Percentiles rank a stretch among this genome's conserved stretches.
These are phyloP conservation scores for Penicillium verrucosum DNA, from an alignment of 2,329 filamentous ascomycete species.

Conservation along the genomic window DNA sequence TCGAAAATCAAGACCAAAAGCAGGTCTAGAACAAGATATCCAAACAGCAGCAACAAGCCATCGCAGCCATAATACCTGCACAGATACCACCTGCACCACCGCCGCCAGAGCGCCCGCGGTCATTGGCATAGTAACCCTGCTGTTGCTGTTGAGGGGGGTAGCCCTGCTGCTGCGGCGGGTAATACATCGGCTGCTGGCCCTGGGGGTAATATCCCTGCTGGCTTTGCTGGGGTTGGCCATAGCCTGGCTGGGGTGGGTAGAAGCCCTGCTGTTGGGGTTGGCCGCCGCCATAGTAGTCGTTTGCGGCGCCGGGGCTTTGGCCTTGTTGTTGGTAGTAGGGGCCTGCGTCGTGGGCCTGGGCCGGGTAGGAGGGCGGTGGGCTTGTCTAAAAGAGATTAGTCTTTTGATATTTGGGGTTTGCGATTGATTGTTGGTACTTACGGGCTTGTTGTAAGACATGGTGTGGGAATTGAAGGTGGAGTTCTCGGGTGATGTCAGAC, in stretches of 20 bases:
- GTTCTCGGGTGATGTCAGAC: background rate
- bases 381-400: slow-evolving; percentile 22
- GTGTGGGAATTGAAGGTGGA: slow-evolving; percentile 15
- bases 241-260: slow-evolving; percentile 23
- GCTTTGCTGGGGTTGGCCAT: slow-evolving; percentile 27
- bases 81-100: slow-evolving; percentile 41
- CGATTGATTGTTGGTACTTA: slow-evolving; percentile 15
- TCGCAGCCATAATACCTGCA: slow-evolving; percentile 46
- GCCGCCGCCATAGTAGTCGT: slow-evolving; percentile 34
- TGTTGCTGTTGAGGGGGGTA: slow-evolving; percentile 42
- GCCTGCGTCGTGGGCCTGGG: slow-evolving; percentile 33
- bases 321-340: slow-evolving; percentile 28
- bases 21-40: slow-evolving; percentile 42
- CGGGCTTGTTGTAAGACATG: slow-evolving; percentile 36
- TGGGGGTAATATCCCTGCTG: slow-evolving; percentile 27
- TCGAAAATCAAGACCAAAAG: background rate
- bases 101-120: slow-evolving; percentile 27
- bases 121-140: slow-evolving; percentile 38
- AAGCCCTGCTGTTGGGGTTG: slow-evolving; percentile 26
- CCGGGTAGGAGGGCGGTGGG: slow-evolving; percentile 40
- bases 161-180: slow-evolving; percentile 34
- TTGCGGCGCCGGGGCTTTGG: slow-evolving; percentile 16
- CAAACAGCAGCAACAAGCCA: slow-evolving; percentile 52
- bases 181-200: slow-evolving; percentile 26
- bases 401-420: background rate